Percentiles rank a stretch among this genome's conserved stretches.
Evolutionary conservation across 768 basidiomycete genomes (phyloP).

Genomic region (Leccinum sublutescens): DNA sequence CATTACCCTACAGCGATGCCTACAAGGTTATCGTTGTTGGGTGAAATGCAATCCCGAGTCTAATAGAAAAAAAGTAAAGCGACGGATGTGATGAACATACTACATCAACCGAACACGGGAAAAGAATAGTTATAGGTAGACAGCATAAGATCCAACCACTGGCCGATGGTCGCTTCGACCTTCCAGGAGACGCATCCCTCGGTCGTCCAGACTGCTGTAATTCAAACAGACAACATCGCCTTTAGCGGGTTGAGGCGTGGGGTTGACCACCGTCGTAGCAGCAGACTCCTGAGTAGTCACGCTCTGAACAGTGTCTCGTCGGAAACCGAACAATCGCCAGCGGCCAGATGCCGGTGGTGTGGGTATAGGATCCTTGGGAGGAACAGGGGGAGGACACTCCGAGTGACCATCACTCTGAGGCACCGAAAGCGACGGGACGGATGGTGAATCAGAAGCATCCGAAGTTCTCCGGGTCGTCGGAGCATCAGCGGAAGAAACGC

Average conservation of each 20-base stretch:
- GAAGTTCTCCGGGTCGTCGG: conserved; percentile 6
- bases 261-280: conserved; percentile 15
- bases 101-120: neutral
- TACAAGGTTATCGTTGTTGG: conserved; percentile 18
- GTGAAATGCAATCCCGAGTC: conserved; percentile 6
- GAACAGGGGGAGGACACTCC: conserved; percentile 30
- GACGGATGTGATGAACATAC: conserved; percentile 12
- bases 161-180: conserved; percentile 84
- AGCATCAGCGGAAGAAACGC: conserved; percentile 15
- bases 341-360: conserved; percentile 32
- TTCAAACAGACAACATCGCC: conserved; percentile 73
- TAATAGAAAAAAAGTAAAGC: conserved; percentile 1
- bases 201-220: conserved; percentile 75
- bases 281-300: conserved; percentile 25
- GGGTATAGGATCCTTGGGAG: conserved; percentile 27
- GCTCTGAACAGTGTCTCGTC: conserved; percentile 36
- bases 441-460: conserved; percentile 13
- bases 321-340: conserved; percentile 55
- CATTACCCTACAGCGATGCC: conserved; percentile 13
- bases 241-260: conserved; percentile 37
- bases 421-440: conserved; percentile 12
- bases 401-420: conserved; percentile 11
- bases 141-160: conserved; percentile 75
- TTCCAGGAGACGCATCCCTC: conserved; percentile 69
- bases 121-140: conserved; percentile 49